A percentile compares a stretch with the other conserved stretches of the same genome.
Evolutionary conservation across 129 eudicot genomes (phyloP).

Genomic region (Pittosporum tobira): DNA sequence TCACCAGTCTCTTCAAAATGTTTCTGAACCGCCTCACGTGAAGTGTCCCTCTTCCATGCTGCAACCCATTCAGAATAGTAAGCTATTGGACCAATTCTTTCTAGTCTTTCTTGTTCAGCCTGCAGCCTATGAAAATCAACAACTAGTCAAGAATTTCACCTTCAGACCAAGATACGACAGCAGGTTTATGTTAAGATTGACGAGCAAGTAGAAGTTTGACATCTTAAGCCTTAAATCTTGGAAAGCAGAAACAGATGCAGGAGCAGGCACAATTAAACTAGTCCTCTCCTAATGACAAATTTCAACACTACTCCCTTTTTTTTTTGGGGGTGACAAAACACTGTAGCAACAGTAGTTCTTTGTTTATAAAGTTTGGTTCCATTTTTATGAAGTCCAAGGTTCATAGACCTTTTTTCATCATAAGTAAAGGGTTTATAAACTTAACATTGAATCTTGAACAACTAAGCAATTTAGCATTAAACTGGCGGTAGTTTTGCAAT

Average conservation of each 20-base stretch:
- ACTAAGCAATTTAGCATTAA: not conserved
- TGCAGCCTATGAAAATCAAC: constrained; percentile 41
- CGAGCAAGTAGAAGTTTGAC: not conserved
- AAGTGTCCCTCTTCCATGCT: constrained; percentile 87
- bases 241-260: not conserved
- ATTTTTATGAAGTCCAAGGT: too few species aligned
- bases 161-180: not conserved
- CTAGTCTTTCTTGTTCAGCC: constrained; percentile 62
- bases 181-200: not conserved
- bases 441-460: not conserved
- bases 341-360: not conserved
- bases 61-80: constrained; percentile 95
- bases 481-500: too few species aligned
- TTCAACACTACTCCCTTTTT: not conserved
- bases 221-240: not conserved
- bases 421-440: too few species aligned
- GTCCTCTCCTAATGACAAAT: not conserved
- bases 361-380: not conserved
- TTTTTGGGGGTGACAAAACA: not conserved
- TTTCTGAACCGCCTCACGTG: constrained; percentile 84
- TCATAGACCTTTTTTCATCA: too few species aligned
- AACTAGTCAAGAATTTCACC: not conserved
- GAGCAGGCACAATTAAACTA: not conserved
- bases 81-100: constrained; percentile 75
- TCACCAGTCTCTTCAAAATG: constrained; percentile 99